Percentiles rank a stretch among this genome's conserved stretches.
Evolutionary conservation across 2,329 filamentous ascomycete genomes (phyloP).

Genomic region (Cordyceps farinosa): DNA sequence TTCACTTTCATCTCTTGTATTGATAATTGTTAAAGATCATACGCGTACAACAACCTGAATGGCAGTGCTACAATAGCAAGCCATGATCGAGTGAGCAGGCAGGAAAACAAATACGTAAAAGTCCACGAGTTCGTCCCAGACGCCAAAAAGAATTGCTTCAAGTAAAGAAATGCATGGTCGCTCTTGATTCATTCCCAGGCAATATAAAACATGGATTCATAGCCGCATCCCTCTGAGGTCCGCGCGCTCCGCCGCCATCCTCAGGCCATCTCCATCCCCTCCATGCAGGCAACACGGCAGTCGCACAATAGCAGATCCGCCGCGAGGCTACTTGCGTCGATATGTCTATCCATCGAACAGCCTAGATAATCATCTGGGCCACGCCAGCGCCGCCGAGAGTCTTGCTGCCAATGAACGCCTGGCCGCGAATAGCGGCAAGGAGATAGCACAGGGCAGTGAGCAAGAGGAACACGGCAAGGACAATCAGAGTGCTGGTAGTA

Average conservation of each 20-base stretch:
- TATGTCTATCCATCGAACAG: too few relatives aligned
- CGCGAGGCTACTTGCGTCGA: not conserved
- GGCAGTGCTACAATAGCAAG: not conserved
- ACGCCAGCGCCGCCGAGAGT: slow-evolving; percentile 79
- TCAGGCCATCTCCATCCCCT: not conserved
- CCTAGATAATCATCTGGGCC: slow-evolving; percentile 93
- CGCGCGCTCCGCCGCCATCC: not conserved
- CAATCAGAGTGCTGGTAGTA: slow-evolving; percentile 70
- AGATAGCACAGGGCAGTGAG: slow-evolving; percentile 78
- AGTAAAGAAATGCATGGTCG: slow-evolving; percentile 13
- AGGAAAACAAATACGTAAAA: slow-evolving; percentile 7
- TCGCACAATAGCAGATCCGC: not conserved
- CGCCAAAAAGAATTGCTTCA: slow-evolving; percentile 12
- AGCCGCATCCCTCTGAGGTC: slow-evolving; percentile 4
- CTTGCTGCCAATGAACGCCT: slow-evolving; percentile 77
- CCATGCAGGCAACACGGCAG: not conserved
- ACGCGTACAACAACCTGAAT: not conserved
- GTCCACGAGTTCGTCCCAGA: slow-evolving; percentile 3
- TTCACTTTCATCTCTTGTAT: not conserved
- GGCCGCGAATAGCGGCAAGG: slow-evolving; percentile 74
- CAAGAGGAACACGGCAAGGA: slow-evolving; percentile 75
- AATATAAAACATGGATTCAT: slow-evolving; percentile 18
- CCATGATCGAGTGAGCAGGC: slow-evolving; percentile 2
- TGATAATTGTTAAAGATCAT: not conserved
- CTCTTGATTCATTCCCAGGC: slow-evolving; percentile 14